Conservation (phyloP, 2,329 filamentous ascomycete species). For the Teratosphaeria viscida region DNA sequence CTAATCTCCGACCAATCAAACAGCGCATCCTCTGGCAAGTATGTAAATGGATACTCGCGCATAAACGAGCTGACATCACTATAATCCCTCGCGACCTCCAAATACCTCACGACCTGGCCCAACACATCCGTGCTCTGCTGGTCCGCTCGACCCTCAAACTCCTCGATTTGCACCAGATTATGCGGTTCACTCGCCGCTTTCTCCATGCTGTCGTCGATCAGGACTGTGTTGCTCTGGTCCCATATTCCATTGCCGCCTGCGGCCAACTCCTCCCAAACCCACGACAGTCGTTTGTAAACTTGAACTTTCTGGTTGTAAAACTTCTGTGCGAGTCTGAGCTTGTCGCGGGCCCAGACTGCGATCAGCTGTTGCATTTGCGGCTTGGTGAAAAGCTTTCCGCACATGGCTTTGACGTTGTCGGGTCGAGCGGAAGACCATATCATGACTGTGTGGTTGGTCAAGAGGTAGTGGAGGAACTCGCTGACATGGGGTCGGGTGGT, state of each 20-base stretch:
- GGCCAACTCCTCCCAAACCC: conserved; percentile 55
- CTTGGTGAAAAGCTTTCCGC: conserved; percentile 50
- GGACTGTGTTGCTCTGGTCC: conserved; percentile 75
- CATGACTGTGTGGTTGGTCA: conserved; percentile 66
- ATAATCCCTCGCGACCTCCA: conserved; percentile 41
- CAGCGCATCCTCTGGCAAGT: background rate
- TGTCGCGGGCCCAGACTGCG: conserved; percentile 68
- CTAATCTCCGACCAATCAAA: background rate
- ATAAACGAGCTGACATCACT: conserved; percentile 41
- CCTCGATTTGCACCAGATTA: conserved; percentile 72
- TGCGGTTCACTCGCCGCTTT: conserved; percentile 76
- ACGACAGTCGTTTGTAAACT: conserved; percentile 76
- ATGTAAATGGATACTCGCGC: conserved; percentile 5
- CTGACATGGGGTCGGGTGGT: conserved; percentile 54
- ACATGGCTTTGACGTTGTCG: conserved; percentile 60
- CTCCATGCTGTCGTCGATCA: conserved; percentile 74
- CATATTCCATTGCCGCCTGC: conserved; percentile 42
- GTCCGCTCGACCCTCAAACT: conserved; percentile 50
- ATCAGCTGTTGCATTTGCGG: conserved; percentile 47
- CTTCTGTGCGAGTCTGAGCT: conserved; percentile 51
- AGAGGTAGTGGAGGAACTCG: conserved; percentile 62
- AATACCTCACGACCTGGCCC: conserved; percentile 40
- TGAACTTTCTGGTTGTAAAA: conserved; percentile 67
- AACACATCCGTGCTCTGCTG: conserved; percentile 36
- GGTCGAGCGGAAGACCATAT: conserved; percentile 83